Evolutionary conservation across 2,329 filamentous ascomycete genomes (phyloP), one percentile per base, ranked within the genome.

Genomic region (Talaromyces sp.): DNA sequence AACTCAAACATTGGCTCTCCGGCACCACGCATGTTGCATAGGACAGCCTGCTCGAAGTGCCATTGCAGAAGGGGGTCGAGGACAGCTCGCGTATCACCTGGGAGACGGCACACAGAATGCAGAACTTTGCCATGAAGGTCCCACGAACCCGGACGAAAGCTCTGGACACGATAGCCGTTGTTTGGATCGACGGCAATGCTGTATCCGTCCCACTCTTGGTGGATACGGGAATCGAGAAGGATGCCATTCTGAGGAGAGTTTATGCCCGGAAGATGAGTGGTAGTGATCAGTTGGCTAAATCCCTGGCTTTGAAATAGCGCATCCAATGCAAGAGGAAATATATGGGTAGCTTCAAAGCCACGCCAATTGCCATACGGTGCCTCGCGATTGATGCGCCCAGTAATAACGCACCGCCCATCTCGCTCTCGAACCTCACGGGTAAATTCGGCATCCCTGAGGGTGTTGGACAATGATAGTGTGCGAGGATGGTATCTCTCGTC

Each of bases 21-120:
- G 11, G 50, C 57, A 46, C 59, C 61, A n/a, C 61, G 38, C 61
- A 63, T 62, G 32, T 63, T 63, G 14, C 11, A 56, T 27, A 64
- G 59, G 21, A 64, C 54, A 9, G 58, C 51, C 51, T 64, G 63
- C 29, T 55, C 31, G 31, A 53, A 62, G 29, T 64, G 63, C 63
- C 56, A 64, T 19, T 51, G 53, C n/a, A 62, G 41, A 31, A 60
- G 51, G 3, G 26, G 21, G 52, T 62, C 61, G 7, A 59, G 8
- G 46, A 59, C 51, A 21, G 24, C 19, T 52, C 35, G 11, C 9
- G 61, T 12, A 53, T 64, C 4, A 35, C 31, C 50, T 1, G 51
- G 32, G 17, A 32, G 38, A 26, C 56, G 58, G 26, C 51, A 58
- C 7, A 53, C 55, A 32, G 51, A 10, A 26, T 61, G 29, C 27